Evolutionary conservation across 73 alveolate species (phyloP), one percentile per base, ranked within the genome.

Genomic region (Paramecium pentaurelia): DNA sequence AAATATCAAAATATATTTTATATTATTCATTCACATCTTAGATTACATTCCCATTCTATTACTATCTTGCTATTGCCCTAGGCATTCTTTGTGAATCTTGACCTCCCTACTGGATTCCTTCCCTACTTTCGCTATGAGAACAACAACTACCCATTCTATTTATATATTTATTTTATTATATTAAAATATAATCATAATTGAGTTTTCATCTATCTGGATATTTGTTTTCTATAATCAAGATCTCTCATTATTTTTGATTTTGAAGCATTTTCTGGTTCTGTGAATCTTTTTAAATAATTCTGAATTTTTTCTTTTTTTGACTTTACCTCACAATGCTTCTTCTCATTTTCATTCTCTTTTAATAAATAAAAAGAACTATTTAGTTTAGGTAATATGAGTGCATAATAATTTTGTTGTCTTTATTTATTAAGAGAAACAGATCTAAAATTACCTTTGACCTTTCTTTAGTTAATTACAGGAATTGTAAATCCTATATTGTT

Each of bases 21-120:
- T 75, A 75, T 42, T 75, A 38, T 75, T 38, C 58, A 37, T 75
- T 75, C 36, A 75, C 88, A 75, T 75, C 88, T 28, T 75, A 75
- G 11, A 38, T 37, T 38, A 64, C 42, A 64, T 64, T 64, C 6
- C 51, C 70, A 54, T 54, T 54, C 70, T 18, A 22, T 54, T 54
- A 4, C 34, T 18, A 54, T 54, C 70, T 54, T 18, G 28, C 70
- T 0, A 18, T 18, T 0, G 14, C 70, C 22, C 70, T 54, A 16
- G 70, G 70, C 70, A 54, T 54, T 22, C 70, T 18, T 54, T 16
- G 4, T 4, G 30, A 16, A n/a, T 18, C 70, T 4, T 54, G 70
- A 20, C 28, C 70, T 64, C 28, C 28, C 6, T 32, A 27, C 3
- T 28, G 18, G 10, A 28, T 64, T 10, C 8, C 49, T 12, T 64